Conservation (phyloP, 352 stramenopile genomes). For the Globisporangium okanoganense region DNA sequence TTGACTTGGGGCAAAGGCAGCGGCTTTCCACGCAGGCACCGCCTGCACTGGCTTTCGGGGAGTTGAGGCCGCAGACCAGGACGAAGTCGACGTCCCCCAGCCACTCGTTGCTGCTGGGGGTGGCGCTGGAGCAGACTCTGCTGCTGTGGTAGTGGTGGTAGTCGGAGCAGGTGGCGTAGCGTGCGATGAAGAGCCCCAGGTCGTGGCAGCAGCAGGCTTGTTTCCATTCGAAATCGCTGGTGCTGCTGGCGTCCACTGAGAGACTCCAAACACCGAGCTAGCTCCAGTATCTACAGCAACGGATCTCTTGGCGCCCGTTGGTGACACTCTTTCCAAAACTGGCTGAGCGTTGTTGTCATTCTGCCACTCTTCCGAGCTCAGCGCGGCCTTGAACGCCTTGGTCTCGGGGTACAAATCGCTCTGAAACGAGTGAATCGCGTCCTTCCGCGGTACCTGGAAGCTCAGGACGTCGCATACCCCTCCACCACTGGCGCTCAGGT, state of each 20-base stretch:
- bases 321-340: slow-evolving; percentile 28
- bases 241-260: background rate
- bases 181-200: slow-evolving; percentile 13
- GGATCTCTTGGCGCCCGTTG: slow-evolving; percentile 19
- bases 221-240: background rate
- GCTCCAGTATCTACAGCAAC: slow-evolving; percentile 6
- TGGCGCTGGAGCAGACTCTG: slow-evolving; percentile 10
- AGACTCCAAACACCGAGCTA: slow-evolving; percentile 31
- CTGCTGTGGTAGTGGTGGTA: background rate
- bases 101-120: slow-evolving; percentile 1
- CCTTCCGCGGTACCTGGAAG: slow-evolving; percentile 63
- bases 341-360: slow-evolving; percentile 40
- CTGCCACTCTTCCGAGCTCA: slow-evolving; percentile 42
- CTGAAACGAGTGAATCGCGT: slow-evolving; percentile 61
- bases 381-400: slow-evolving; percentile 26
- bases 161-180: background rate
- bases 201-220: background rate
- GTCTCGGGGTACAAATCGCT: slow-evolving; percentile 75
- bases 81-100: slow-evolving; percentile 19
- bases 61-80: slow-evolving; percentile 21
- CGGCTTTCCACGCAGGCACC: slow-evolving; percentile 16
- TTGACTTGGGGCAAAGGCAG: slow-evolving; percentile 6
- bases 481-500: slow-evolving; percentile 37
- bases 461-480: slow-evolving; percentile 60
- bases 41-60: background rate